Conservation (phyloP, 1,139 yeast genomes). For the Lizanozyma gosingica region DNA sequence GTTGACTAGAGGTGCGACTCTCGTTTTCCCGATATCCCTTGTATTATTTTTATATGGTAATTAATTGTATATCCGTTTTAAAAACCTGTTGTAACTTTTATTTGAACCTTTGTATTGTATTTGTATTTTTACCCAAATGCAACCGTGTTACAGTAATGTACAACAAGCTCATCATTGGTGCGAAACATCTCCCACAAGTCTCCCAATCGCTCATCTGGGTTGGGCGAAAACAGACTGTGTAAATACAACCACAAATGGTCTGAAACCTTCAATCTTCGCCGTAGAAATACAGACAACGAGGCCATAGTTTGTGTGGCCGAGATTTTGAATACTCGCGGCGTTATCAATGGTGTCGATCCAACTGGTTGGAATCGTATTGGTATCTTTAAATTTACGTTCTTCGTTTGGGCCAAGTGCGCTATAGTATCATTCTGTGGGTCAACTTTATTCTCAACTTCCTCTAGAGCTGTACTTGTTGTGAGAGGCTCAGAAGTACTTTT, state of each 20-base stretch:
- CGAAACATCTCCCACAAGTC: slow-evolving; percentile 25
- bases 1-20: too few species aligned
- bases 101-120: too few species aligned
- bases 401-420: neutral
- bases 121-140: slow-evolving; percentile 32
- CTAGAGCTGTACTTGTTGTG: too few species aligned
- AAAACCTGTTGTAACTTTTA: too few species aligned
- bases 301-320: slow-evolving; percentile 24
- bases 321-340: slow-evolving; percentile 26
- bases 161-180: slow-evolving; percentile 28
- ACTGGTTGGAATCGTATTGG: slow-evolving; percentile 33
- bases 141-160: slow-evolving; percentile 31
- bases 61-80: neutral
- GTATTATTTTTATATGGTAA: neutral
- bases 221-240: slow-evolving; percentile 37
- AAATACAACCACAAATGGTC: slow-evolving; percentile 25
- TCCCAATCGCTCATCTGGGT: slow-evolving; percentile 32
- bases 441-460: too few species aligned
- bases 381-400: slow-evolving; percentile 13
- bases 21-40: neutral
- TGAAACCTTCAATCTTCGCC: slow-evolving; percentile 18
- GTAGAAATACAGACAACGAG: slow-evolving; percentile 22
- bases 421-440: too few species aligned
- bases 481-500: too few species aligned
- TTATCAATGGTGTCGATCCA: slow-evolving; percentile 31